Evolutionary conservation across 1,284 basidiomycete genomes (phyloP), one percentile per base, ranked within the genome.

Genomic region (Anthracocystis walkeri): DNA sequence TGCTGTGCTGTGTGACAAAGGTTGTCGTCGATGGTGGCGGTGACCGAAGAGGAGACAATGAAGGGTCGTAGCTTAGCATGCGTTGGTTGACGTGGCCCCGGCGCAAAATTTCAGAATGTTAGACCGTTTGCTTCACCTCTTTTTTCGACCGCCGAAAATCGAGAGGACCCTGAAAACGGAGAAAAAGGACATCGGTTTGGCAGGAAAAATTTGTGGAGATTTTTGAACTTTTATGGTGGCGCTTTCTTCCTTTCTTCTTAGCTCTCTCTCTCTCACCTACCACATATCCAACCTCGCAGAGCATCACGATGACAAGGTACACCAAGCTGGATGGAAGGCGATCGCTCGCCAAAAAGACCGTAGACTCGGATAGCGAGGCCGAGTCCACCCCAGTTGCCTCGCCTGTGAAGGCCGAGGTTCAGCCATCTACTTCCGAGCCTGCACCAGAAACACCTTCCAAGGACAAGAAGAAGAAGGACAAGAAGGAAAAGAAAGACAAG

Each of bases 291-390:
- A 25, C 27, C 3, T 8, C 12, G 35, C 29, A 14, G 14, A 18
- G 10, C 54, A 59, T 29, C 14, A 38, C 35, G 14, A 80, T 81
- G 79, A 81, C 79, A 29, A 65, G 79, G 51, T 81, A 81, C 40
- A 78, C 79, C n/a, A 81, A 81, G 41, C 58, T 81, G 7, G 77
- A 75, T 48, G 69, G 71, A 5, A 70, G 79, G 54, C 64, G 75
- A 1, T 67, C 74, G 54, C 66, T 74, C n/a, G 62, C 65, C 65
- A 75, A 75, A 27, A 70, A 69, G 52, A 65, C 41, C 29, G 63
- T 60, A 11, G 65, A 74, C 45, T 68, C 65, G 38, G 64, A 74
- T 33, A 67, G 55, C 51, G 67, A 77, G 46, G 57, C 67, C 38
- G 60, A 70, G 29, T 20, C 54, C 33, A 48, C 54, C 4, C 21